Evolutionary conservation across 2,329 filamentous ascomycete species (phyloP), one percentile per base, ranked within the genome.

Genomic region (Penicillium sp.): DNA sequence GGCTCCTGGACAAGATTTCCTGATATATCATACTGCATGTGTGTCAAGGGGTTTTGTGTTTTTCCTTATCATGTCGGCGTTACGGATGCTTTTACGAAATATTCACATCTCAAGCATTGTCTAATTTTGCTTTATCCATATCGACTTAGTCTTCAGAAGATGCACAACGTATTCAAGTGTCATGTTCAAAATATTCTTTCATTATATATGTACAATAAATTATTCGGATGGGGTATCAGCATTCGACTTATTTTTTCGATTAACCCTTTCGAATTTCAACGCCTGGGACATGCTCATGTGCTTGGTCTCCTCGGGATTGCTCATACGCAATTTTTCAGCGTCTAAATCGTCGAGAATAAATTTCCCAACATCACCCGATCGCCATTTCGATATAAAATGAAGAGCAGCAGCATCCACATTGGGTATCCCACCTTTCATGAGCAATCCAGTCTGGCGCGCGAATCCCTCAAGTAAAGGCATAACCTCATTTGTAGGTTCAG

Each of bases 401-500:
- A 92, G 77, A 2, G 93, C 93, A 2, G 92, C 87, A 8, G 85
- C 85, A 53, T 92, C 88, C 26, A 85, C 76, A 69, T 91, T 88
- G 0, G 89, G 87, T 10, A 82, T 73, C 0, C 91, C 92, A 1
- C 91, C 90, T 62, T 88, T 88, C 47, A 83, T 82, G 50, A 98
- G 75, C 62, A 91, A 85, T 8, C 95, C 95, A 9, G 90, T 91
- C 65, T 87, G 88, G 53, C 69, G 79, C 19, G 91, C 92, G 21
- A 96, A 85, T 1, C 79, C 84, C 14, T 85, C 81, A 13, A 99
- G 81, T 26, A 97, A 83, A 42, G 84, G 82, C 48, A 83, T 77
- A n/a, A 96, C 80, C 63, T 96, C 90, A 73, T 98, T 96, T 1
- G 95, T 98, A 0, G 93, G 92, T 35, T 74, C 69, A 50, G 80